Conservation (phyloP, 73 alveolate genomes). For the Paramecium primaurelia region DNA sequence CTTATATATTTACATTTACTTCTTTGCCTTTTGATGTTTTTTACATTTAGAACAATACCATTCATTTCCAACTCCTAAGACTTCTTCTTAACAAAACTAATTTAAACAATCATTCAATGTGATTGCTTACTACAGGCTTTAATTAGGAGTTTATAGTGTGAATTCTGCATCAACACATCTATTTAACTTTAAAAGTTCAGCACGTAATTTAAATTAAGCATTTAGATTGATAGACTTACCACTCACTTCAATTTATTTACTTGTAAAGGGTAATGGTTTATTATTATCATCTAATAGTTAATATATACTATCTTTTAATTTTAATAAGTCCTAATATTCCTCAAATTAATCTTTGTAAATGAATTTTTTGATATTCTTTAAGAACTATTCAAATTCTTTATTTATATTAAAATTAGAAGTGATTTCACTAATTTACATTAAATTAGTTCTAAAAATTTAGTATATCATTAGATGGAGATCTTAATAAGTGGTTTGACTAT, state of each 20-base stretch:
- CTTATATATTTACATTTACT: conserved; percentile 77
- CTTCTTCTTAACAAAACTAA: conserved; percentile 67
- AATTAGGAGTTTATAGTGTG: background rate
- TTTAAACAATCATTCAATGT: conserved; percentile 33
- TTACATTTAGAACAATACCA: conserved; percentile 94
- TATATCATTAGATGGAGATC: background rate
- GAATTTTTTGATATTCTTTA: background rate
- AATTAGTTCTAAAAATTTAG: background rate
- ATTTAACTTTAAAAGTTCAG: background rate
- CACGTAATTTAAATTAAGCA: background rate
- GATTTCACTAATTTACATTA: background rate
- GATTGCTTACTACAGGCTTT: background rate
- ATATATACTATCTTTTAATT: background rate
- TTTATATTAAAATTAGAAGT: background rate
- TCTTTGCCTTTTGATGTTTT: conserved; percentile 77
- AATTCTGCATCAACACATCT: conserved; percentile 40
- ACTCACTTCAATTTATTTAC: background rate
- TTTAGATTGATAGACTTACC: background rate
- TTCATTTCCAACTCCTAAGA: conserved; percentile 78
- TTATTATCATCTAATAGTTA: background rate
- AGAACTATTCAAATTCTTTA: background rate
- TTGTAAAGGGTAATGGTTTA: background rate
- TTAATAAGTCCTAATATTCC: background rate
- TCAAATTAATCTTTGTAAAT: background rate
- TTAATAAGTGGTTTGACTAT: background rate